A percentile compares a stretch with the other conserved stretches of the same genome.
Conservation (phyloP, 2,329 filamentous ascomycete species). For the Aspergillus alliaceus region DNA sequence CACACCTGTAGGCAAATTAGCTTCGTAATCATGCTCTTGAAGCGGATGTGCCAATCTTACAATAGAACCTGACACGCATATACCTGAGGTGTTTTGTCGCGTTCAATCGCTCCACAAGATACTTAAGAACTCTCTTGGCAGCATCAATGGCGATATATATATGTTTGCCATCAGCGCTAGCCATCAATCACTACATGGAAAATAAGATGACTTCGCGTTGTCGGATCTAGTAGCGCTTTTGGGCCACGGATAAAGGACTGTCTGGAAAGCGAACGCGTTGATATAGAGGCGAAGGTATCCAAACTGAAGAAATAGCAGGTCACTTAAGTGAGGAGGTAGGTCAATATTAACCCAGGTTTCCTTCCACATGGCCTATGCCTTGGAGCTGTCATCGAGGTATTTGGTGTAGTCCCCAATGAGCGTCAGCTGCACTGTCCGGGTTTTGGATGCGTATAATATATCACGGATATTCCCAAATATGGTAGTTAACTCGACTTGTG, state of each 20-base stretch:
- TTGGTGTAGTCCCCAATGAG: conserved; percentile 2
- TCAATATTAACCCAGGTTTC: neutral
- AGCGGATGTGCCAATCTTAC: neutral
- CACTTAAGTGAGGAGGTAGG: neutral
- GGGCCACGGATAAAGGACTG: conserved; percentile 8
- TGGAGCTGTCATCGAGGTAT: conserved; percentile 2
- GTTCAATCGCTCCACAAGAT: conserved; percentile 3
- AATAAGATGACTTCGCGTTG: neutral
- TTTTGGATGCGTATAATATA: conserved; percentile 3
- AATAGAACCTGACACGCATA: conserved; percentile 14
- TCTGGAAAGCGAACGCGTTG: conserved; percentile 18
- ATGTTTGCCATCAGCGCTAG: conserved; percentile 15
- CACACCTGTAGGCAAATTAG: conserved; percentile 5
- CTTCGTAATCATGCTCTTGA: neutral
- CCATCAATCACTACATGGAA: conserved; percentile 19
- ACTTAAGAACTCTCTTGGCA: conserved; percentile 11
- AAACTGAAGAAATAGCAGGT: neutral
- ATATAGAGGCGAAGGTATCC: conserved; percentile 16
- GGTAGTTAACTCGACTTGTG: conserved; percentile 5
- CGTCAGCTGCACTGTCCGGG: neutral
- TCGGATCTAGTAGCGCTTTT: neutral
- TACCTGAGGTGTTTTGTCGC: conserved; percentile 5
- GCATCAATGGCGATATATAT: conserved; percentile 16
- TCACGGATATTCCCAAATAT: conserved; percentile 2
- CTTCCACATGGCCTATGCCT: conserved; percentile 5